phyloP scores from a whole-genome alignment of 2,329 filamentous ascomycete genomes.

The Triangularia verruculosa region DNA sequence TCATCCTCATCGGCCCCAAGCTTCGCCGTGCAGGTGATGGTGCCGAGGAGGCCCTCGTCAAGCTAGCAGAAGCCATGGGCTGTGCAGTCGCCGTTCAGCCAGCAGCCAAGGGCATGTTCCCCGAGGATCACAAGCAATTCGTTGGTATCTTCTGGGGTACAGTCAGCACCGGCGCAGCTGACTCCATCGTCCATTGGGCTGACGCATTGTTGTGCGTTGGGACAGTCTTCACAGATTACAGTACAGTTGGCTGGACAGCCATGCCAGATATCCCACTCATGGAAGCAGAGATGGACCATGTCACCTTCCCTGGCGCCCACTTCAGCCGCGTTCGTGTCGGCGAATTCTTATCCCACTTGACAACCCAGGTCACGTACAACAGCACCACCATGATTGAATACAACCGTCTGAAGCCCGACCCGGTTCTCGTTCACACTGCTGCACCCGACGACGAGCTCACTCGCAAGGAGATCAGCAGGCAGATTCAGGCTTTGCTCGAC shows the following conservation, averaged over 20 bases:
- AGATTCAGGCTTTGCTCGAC: conserved; percentile 27
- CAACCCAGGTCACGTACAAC: conserved; percentile 25
- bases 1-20: conserved; percentile 30
- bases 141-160: conserved; percentile 31
- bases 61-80: conserved; percentile 30
- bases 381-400: conserved; percentile 30
- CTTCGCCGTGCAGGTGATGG: conserved; percentile 19
- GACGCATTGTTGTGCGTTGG: conserved; percentile 30
- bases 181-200: conserved; percentile 30
- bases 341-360: conserved; percentile 28
- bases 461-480: conserved; percentile 29
- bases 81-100: conserved; percentile 31
- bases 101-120: conserved; percentile 33
- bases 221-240: conserved; percentile 31
- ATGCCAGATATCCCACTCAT: conserved; percentile 30
- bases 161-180: conserved; percentile 28
- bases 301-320: conserved; percentile 29
- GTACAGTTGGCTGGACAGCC: conserved; percentile 31
- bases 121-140: conserved; percentile 30
- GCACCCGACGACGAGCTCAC: conserved; percentile 21
- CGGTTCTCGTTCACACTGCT: conserved; percentile 10
- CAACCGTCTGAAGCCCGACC: conserved; percentile 27
- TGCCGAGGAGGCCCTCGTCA: conserved; percentile 25
- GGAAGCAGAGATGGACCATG: conserved; percentile 30
- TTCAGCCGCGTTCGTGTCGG: conserved; percentile 30